These are phyloP conservation scores for Lineolata rhizophorae DNA, from an alignment of 495 filamentous ascomycete species.

Conservation along the genomic window DNA sequence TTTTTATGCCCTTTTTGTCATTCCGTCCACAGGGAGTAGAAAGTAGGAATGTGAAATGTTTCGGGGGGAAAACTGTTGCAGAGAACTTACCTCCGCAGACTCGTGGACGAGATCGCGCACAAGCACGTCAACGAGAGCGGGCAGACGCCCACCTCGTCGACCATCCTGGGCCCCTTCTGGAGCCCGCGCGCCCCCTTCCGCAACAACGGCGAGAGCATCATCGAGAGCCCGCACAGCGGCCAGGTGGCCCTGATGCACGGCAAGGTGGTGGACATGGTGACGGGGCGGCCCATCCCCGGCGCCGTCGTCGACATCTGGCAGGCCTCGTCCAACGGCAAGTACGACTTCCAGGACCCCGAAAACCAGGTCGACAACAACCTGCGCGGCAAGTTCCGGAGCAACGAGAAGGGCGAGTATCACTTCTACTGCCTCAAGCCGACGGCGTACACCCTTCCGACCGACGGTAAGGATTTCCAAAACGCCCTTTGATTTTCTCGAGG, in stretches of 20 bases:
- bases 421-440: conserved; percentile 74
- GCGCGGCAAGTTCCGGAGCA: conserved; percentile 58
- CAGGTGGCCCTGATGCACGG: conserved; percentile 57
- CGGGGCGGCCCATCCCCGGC: conserved; percentile 42
- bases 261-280: conserved; percentile 45
- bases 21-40: too few species aligned
- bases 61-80: too few species aligned
- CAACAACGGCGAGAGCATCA: conserved; percentile 43
- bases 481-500: too few species aligned
- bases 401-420: conserved; percentile 52
- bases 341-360: conserved; percentile 73
- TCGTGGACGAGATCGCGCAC: conserved; percentile 73
- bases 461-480: conserved; percentile 23
- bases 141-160: conserved; percentile 51
- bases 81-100: conserved; percentile 24
- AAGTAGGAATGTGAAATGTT: too few species aligned
- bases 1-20: background rate
- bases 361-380: conserved; percentile 60
- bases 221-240: conserved; percentile 43
- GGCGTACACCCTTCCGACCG: conserved; percentile 55
- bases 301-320: conserved; percentile 78
- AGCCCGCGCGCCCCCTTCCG: conserved; percentile 65
- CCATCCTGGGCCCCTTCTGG: conserved; percentile 79
- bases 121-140: conserved; percentile 50
- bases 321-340: conserved; percentile 61